phyloP scores from a whole-genome alignment of 2,329 filamentous ascomycete genomes.

The Penicillium nordicum region DNA sequence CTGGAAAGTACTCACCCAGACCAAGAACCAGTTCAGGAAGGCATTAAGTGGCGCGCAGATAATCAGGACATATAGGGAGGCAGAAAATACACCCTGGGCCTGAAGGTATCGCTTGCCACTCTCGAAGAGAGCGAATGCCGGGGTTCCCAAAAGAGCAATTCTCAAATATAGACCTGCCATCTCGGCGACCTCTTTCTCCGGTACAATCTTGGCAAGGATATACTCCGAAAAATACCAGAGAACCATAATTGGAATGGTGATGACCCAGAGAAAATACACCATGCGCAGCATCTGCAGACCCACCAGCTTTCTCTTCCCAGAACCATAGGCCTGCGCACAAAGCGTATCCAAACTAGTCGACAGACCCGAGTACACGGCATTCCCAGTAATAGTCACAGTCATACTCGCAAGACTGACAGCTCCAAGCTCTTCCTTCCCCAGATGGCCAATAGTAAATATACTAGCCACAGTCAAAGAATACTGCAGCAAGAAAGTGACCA shows the following conservation, averaged over 20 bases:
- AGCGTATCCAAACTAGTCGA: constrained; percentile 89
- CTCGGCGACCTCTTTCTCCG: constrained; percentile 65
- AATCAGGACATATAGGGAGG: constrained; percentile 77
- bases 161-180: constrained; percentile 72
- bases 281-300: constrained; percentile 79
- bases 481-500: constrained; percentile 73
- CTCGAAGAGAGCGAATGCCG: constrained; percentile 74
- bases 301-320: constrained; percentile 82
- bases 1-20: constrained; percentile 57
- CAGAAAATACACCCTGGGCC: constrained; percentile 80
- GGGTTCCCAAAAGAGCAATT: constrained; percentile 66
- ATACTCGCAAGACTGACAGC: constrained; percentile 69
- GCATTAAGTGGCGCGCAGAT: constrained; percentile 80
- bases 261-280: constrained; percentile 69
- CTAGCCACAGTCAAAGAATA: constrained; percentile 81
- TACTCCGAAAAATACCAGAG: constrained; percentile 67
- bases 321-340: constrained; percentile 90
- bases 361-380: constrained; percentile 76
- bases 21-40: constrained; percentile 74
- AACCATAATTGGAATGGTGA: constrained; percentile 68
- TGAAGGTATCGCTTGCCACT: constrained; percentile 81
- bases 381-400: constrained; percentile 75
- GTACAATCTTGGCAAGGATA: constrained; percentile 65
- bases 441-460: constrained; percentile 72
- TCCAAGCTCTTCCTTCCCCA: constrained; percentile 68